These are phyloP conservation scores for Albatrellus ellisii DNA, from an alignment of 768 basidiomycete species.

Conservation along the genomic window DNA sequence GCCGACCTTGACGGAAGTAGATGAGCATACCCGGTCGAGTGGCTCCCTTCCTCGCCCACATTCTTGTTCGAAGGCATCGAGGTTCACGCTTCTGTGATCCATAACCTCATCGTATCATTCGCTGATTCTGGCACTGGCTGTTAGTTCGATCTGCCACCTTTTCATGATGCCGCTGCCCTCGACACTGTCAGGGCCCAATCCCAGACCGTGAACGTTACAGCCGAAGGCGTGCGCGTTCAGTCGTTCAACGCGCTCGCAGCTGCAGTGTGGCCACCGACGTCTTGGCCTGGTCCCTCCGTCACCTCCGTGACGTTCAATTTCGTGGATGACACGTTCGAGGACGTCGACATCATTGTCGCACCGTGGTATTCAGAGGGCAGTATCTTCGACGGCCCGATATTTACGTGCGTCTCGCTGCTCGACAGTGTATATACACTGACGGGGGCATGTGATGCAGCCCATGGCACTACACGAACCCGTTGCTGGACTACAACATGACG, in stretches of 20 bases:
- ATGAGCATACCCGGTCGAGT: background rate
- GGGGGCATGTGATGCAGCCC: constrained; percentile 25
- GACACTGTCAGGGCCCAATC: background rate
- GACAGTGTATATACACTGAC: background rate
- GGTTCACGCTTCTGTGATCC: background rate
- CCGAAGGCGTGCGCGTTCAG: background rate
- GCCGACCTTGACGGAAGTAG: background rate
- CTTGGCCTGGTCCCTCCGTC: background rate
- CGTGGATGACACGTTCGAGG: background rate
- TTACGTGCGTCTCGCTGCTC: background rate
- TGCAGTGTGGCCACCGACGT: background rate
- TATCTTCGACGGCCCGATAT: background rate
- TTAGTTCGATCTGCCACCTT: background rate
- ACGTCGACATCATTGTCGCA: background rate
- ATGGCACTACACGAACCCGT: constrained; percentile 23
- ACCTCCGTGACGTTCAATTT: background rate
- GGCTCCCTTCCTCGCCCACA: background rate
- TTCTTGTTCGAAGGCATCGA: background rate
- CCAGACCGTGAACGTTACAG: background rate
- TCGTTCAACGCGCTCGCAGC: background rate
- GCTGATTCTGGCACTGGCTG: background rate
- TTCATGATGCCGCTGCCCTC: background rate
- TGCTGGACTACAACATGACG: constrained; percentile 19
- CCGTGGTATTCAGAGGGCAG: background rate
- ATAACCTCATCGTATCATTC: background rate